These are phyloP conservation scores for Thalassiosira mediterranea DNA, from an alignment of 352 stramenopile species.

Conservation along the genomic window DNA sequence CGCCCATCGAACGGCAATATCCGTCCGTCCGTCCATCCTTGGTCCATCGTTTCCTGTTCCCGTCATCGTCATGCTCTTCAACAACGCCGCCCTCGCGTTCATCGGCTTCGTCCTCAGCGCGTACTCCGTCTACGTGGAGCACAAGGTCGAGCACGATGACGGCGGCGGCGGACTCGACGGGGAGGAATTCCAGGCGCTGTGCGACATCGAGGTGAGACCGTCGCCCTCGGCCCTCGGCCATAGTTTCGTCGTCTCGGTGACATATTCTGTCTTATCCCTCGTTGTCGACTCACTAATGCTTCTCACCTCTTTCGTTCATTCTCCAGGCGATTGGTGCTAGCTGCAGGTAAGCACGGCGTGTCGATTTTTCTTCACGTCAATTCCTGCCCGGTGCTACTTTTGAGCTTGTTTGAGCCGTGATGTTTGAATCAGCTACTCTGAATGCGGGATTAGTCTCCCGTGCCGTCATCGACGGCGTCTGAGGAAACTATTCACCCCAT, in stretches of 20 bases:
- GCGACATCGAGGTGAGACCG: constrained; percentile 76
- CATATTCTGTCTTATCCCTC: too few relatives aligned
- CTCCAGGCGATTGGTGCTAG: constrained; percentile 55
- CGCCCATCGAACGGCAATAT: too few relatives aligned
- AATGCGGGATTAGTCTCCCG: constrained; percentile 13
- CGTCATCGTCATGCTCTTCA: constrained; percentile 22
- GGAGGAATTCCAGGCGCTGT: constrained; percentile 70
- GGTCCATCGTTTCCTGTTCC: not conserved
- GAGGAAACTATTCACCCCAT: constrained; percentile 5
- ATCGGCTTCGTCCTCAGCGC: constrained; percentile 65
- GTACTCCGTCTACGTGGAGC: constrained; percentile 80
- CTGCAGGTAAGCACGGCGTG: constrained; percentile 73
- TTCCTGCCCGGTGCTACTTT: too few relatives aligned
- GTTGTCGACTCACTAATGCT: too few relatives aligned
- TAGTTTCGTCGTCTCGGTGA: too few relatives aligned
- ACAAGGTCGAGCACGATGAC: constrained; percentile 55
- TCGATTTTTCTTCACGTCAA: too few relatives aligned
- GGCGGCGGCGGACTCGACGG: constrained; percentile 30
- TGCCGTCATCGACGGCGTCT: not conserved
- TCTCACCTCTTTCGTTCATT: too few relatives aligned
- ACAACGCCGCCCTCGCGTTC: constrained; percentile 32
- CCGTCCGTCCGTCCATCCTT: too few relatives aligned
- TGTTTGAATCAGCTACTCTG: constrained; percentile 22
- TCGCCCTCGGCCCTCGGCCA: too few relatives aligned
- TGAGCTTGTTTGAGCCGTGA: too few relatives aligned